Evolutionary conservation across 148 eudicot genomes (phyloP).

Genomic region (Beta vulgaris): DNA sequence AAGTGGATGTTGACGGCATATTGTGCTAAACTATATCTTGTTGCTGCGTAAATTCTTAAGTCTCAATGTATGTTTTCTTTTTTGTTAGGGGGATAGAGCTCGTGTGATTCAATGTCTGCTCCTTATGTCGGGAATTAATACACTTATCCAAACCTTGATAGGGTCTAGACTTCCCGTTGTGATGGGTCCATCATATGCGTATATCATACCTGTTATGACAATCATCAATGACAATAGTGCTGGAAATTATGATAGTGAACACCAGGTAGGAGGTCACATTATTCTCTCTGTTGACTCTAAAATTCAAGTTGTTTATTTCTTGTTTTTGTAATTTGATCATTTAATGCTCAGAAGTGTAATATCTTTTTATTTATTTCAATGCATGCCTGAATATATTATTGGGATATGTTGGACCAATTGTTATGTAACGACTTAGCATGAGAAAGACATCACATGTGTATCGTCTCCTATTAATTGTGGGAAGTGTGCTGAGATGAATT

Average conservation of each 20-base stretch:
- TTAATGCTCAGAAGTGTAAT: not conserved
- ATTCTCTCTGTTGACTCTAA: not conserved
- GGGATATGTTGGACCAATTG: not conserved
- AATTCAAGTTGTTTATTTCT: not conserved
- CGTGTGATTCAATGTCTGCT: conserved; percentile 80
- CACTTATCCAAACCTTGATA: conserved; percentile 74
- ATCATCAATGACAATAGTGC: conserved; percentile 48
- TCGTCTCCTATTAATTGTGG: too few relatives aligned
- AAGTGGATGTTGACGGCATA: not conserved
- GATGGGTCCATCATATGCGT: conserved; percentile 93
- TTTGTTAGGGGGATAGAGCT: conserved; percentile 84
- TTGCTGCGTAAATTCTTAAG: conserved; percentile 6
- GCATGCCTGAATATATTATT: not conserved
- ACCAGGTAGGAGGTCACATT: conserved; percentile 51
- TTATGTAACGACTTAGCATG: not conserved
- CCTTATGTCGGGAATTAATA: conserved; percentile 83
- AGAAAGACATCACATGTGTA: too few relatives aligned
- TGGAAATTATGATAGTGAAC: conserved; percentile 42
- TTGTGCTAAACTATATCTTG: not conserved
- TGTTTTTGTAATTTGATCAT: not conserved
- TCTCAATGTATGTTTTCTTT: conserved; percentile 2
- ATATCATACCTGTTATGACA: conserved; percentile 53
- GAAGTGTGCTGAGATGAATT: too few relatives aligned
- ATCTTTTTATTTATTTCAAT: not conserved
- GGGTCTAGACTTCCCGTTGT: conserved; percentile 93